phyloP scores from a whole-genome alignment of 441 rosid species.

The Bruguiera hainesii region DNA sequence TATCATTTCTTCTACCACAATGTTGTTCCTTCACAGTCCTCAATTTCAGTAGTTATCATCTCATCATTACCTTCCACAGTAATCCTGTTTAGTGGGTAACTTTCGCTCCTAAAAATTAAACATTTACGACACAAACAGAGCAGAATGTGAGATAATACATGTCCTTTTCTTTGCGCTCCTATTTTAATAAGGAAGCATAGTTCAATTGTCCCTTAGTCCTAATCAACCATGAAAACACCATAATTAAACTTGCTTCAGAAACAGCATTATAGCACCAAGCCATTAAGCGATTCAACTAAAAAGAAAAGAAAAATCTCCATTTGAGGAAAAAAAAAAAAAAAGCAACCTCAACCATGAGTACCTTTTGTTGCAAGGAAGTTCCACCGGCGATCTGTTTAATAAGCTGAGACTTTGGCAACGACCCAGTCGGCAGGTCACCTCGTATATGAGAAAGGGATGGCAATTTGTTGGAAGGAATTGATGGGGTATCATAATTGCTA shows the following conservation, averaged over 20 bases:
- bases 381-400: conserved; percentile 31
- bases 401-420: conserved; percentile 30
- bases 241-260: not conserved
- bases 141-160: too few species aligned
- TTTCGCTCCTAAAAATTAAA: too few species aligned
- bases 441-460: conserved; percentile 23
- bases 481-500: conserved; percentile 33
- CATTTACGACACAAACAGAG: too few species aligned
- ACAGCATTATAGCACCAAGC: not conserved
- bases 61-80: too few species aligned
- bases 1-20: too few species aligned
- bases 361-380: conserved; percentile 48
- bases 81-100: too few species aligned
- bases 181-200: too few species aligned
- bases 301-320: not conserved
- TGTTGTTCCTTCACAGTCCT: too few species aligned
- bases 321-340: not conserved
- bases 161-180: too few species aligned
- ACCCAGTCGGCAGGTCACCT: conserved; percentile 28
- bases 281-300: not conserved
- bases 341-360: conserved; percentile 15
- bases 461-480: conserved; percentile 22
- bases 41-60: too few species aligned
- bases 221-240: not conserved
- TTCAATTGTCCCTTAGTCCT: too few species aligned